A percentile compares a stretch with the other conserved stretches of the same genome.
phyloP scores from a whole-genome alignment of 2,329 filamentous ascomycete genomes.

The Aschersonia sp. region DNA sequence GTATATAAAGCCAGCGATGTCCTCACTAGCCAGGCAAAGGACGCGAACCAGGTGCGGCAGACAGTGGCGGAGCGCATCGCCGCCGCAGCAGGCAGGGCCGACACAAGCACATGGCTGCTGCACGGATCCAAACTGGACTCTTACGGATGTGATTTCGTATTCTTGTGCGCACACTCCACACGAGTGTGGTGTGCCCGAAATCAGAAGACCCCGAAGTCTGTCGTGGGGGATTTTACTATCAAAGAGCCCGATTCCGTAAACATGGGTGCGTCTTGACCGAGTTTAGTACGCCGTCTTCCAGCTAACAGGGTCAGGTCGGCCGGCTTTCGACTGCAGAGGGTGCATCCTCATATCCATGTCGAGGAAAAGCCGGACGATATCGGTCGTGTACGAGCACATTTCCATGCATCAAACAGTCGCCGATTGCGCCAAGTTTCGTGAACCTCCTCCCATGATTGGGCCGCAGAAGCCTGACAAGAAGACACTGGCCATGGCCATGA shows the following conservation, averaged over 20 bases:
- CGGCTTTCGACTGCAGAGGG: slow-evolving; percentile 45
- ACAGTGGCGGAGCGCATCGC: slow-evolving; percentile 34
- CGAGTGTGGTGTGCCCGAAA: slow-evolving; percentile 34
- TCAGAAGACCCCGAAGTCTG: slow-evolving; percentile 22
- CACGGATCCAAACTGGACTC: slow-evolving; percentile 26
- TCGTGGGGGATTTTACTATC: slow-evolving; percentile 34
- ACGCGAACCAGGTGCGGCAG: slow-evolving; percentile 32
- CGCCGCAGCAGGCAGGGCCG: slow-evolving; percentile 24
- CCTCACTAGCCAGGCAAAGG: slow-evolving; percentile 31
- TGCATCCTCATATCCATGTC: slow-evolving; percentile 33
- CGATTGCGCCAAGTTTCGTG: slow-evolving; percentile 30
- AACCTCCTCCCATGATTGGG: slow-evolving; percentile 24
- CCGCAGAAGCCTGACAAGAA: slow-evolving; percentile 9
- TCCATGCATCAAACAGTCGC: slow-evolving; percentile 41
- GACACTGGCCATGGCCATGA: slow-evolving; percentile 1
- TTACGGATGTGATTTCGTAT: slow-evolving; percentile 39
- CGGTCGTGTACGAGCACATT: slow-evolving; percentile 40
- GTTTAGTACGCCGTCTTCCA: not conserved
- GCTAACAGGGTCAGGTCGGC: slow-evolving; percentile 25
- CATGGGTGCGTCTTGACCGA: slow-evolving; percentile 20
- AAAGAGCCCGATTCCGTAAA: slow-evolving; percentile 30
- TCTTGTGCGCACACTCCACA: slow-evolving; percentile 36
- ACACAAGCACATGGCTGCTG: slow-evolving; percentile 33
- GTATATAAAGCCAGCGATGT: slow-evolving; percentile 29
- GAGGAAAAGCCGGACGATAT: slow-evolving; percentile 28